Evolutionary conservation across 225 moss, liverwort and hornwort genomes (phyloP).

Genomic region (Polytrichum formosum): DNA sequence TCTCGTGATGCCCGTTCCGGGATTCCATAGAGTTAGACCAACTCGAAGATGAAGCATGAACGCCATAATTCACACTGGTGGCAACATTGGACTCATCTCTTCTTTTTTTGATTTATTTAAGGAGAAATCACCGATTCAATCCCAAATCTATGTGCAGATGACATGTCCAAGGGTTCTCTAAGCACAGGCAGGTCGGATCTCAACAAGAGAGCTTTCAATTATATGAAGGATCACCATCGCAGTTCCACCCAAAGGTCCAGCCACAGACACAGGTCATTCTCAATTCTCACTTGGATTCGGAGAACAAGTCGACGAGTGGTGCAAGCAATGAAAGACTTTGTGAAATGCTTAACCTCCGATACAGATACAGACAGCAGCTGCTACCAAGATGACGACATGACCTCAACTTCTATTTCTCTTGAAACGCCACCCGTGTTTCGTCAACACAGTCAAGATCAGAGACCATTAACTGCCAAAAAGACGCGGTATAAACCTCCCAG

Average conservation of each 20-base stretch:
- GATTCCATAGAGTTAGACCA: too few species aligned
- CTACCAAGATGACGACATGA: neutral
- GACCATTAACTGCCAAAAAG: conserved; percentile 12
- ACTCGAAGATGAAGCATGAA: too few species aligned
- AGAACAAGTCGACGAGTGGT: conserved; percentile 22
- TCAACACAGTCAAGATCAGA: conserved; percentile 11
- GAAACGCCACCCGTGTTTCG: conserved; percentile 1
- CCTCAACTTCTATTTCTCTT: conserved; percentile 16
- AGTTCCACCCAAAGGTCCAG: neutral
- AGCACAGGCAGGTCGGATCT: conserved; percentile 11
- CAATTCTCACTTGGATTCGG: conserved; percentile 24
- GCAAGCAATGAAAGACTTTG: conserved; percentile 20
- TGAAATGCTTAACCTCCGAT: conserved; percentile 14
- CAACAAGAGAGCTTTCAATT: neutral
- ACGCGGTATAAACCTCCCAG: conserved; percentile 10
- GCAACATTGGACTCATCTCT: too few species aligned
- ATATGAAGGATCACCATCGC: neutral
- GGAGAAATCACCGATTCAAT: too few species aligned
- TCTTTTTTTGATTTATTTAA: too few species aligned
- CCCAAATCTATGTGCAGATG: conserved; percentile 22
- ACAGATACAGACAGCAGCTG: conserved; percentile 13
- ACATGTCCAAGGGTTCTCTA: conserved; percentile 30
- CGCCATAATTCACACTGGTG: too few species aligned
- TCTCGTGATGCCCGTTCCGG: too few species aligned
- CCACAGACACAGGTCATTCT: conserved; percentile 7